phyloP scores from a whole-genome alignment of 305 asterid species.

The Nicotiana rustica region DNA sequence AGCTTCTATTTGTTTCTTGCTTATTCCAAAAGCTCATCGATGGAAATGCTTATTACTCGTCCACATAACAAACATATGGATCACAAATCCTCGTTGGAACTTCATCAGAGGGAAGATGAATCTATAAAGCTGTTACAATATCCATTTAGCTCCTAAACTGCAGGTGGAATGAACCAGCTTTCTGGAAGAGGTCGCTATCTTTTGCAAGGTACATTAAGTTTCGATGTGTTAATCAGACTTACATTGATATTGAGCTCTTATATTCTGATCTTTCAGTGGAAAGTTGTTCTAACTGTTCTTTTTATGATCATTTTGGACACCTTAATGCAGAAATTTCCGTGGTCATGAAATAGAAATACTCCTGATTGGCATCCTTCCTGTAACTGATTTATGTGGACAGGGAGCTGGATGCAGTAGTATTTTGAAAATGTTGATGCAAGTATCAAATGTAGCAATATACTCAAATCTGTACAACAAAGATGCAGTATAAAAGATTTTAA shows the following conservation, averaged over 20 bases:
- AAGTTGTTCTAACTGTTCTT: conserved; percentile 6
- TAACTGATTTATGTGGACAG: background rate
- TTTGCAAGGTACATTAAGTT: background rate
- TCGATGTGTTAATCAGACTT: background rate
- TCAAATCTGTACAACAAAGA: background rate
- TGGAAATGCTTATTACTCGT: conserved; percentile 24
- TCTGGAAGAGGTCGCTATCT: background rate
- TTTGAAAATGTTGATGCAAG: background rate
- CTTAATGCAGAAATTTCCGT: background rate
- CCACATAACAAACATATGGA: background rate
- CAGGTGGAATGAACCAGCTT: conserved; percentile 8
- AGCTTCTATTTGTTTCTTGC: background rate
- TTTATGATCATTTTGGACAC: background rate
- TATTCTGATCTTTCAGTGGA: background rate
- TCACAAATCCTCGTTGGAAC: background rate
- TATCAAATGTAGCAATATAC: conserved; percentile 13
- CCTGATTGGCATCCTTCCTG: background rate
- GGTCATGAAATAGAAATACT: conserved; percentile 19
- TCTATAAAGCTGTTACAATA: conserved; percentile 5
- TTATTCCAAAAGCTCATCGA: background rate
- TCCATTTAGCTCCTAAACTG: background rate
- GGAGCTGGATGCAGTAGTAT: background rate
- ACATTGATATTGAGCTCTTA: background rate
- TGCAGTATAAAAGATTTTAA: conserved; percentile 14
- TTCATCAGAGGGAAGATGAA: background rate